A percentile compares a stretch with the other conserved stretches of the same genome.
Conservation (phyloP, 2,329 filamentous ascomycete genomes). For the Fusarium sp. region DNA sequence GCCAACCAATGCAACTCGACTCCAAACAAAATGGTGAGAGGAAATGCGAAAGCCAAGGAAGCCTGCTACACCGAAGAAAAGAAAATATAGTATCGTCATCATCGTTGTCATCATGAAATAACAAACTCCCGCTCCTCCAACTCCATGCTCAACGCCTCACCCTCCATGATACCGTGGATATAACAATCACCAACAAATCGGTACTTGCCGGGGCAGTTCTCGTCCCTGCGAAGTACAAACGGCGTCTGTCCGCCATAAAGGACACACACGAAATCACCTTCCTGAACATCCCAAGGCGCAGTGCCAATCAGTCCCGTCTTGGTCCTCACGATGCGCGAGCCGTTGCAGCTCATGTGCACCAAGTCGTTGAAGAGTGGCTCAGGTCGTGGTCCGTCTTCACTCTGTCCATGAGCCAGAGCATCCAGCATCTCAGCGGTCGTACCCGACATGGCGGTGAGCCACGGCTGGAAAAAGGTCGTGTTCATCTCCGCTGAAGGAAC, state of each 20-base stretch:
- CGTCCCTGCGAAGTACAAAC: slow-evolving; percentile 6
- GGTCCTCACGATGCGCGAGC: slow-evolving; percentile 10
- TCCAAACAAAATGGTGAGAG: not conserved
- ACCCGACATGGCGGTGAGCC: slow-evolving; percentile 7
- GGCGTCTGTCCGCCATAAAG: slow-evolving; percentile 11
- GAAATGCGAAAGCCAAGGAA: not conserved
- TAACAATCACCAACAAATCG: slow-evolving; percentile 12
- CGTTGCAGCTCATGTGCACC: slow-evolving; percentile 15
- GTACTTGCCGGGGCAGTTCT: slow-evolving; percentile 8
- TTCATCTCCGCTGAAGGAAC: slow-evolving; percentile 3
- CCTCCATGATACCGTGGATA: slow-evolving; percentile 15
- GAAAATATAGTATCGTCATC: not conserved
- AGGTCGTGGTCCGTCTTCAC: slow-evolving; percentile 8
- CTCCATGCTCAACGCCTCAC: slow-evolving; percentile 12
- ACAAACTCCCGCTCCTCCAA: slow-evolving; percentile 15
- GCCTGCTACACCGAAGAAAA: not conserved
- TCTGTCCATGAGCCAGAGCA: slow-evolving; percentile 2
- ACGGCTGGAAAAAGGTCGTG: slow-evolving; percentile 7
- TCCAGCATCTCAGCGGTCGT: slow-evolving; percentile 8
- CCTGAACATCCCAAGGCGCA: slow-evolving; percentile 3
- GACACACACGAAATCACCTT: slow-evolving; percentile 7
- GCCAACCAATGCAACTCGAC: slow-evolving; percentile 5
- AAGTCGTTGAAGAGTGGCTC: slow-evolving; percentile 17
- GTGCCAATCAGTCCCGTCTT: slow-evolving; percentile 9
- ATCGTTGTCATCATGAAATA: slow-evolving; percentile 6